Evolutionary conservation across 2,329 filamentous ascomycete genomes (phyloP).

Genomic region (Davidsoniella eucalypti): DNA sequence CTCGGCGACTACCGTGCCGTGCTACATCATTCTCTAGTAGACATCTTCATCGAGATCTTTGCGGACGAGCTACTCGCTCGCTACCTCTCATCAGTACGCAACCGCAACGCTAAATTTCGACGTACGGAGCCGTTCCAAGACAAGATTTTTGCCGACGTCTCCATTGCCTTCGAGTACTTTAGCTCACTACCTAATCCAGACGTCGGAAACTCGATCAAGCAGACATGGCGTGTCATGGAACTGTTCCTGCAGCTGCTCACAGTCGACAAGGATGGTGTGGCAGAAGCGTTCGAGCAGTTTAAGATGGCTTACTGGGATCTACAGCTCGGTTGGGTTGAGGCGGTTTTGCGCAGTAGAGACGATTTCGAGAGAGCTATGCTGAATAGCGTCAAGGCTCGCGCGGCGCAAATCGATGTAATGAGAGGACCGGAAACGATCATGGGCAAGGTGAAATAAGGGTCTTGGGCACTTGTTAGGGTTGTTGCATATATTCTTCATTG

Average conservation of each 20-base stretch:
- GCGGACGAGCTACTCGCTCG: slow-evolving; percentile 77
- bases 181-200: slow-evolving; percentile 52
- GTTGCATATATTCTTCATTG: background rate
- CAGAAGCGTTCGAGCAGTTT: slow-evolving; percentile 66
- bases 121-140: slow-evolving; percentile 76
- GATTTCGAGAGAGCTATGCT: slow-evolving; percentile 89
- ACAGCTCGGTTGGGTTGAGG: slow-evolving; percentile 90
- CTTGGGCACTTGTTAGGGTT: slow-evolving; percentile 14
- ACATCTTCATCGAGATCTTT: slow-evolving; percentile 87
- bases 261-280: slow-evolving; percentile 54
- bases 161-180: slow-evolving; percentile 84
- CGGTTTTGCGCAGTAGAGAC: slow-evolving; percentile 68
- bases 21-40: slow-evolving; percentile 70
- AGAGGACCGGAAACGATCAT: slow-evolving; percentile 84
- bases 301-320: slow-evolving; percentile 86
- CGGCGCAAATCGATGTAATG: slow-evolving; percentile 69
- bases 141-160: slow-evolving; percentile 85
- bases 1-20: slow-evolving; percentile 71
- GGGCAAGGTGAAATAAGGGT: slow-evolving; percentile 61
- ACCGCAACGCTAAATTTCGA: slow-evolving; percentile 79
- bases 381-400: slow-evolving; percentile 70
- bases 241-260: slow-evolving; percentile 66
- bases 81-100: slow-evolving; percentile 72
- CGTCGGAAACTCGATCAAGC: slow-evolving; percentile 58
- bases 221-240: slow-evolving; percentile 85